Evolutionary conservation across 345 rosid genomes (phyloP).

Genomic region (Ceriops zippeliana): DNA sequence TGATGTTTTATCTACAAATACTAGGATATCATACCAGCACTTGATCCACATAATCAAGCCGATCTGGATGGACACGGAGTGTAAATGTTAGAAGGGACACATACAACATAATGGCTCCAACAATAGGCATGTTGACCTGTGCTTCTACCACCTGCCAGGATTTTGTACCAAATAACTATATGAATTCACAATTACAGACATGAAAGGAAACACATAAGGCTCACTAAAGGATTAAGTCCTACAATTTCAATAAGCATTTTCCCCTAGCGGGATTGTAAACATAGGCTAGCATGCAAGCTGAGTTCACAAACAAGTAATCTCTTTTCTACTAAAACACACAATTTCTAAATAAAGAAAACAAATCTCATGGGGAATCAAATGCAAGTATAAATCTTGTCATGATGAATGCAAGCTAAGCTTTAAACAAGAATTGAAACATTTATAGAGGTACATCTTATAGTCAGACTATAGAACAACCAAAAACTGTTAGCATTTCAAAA

Average conservation of each 20-base stretch:
- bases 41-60: slow-evolving; percentile 97
- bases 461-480: neutral
- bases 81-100: slow-evolving; percentile 95
- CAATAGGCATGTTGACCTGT: slow-evolving; percentile 83
- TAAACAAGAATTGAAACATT: neutral
- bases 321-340: neutral
- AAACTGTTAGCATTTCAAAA: neutral
- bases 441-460: neutral
- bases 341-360: neutral
- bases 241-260: no score
- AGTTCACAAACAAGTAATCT: no score
- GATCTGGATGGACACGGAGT: slow-evolving; percentile 93
- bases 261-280: no score
- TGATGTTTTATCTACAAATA: neutral
- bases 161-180: slow-evolving; percentile 1
- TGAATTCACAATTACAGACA: neutral
- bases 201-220: no score
- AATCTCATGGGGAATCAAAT: neutral
- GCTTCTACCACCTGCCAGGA: slow-evolving; percentile 78
- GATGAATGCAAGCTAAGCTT: neutral
- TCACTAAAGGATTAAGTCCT: no score
- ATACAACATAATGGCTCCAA: slow-evolving; percentile 85
- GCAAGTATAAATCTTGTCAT: neutral
- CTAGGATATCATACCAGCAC: slow-evolving; percentile 62
- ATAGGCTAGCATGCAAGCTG: no score